Evolutionary conservation across 1,284 basidiomycete species (phyloP).

Genomic region (Trichosporon coremiiforme): DNA sequence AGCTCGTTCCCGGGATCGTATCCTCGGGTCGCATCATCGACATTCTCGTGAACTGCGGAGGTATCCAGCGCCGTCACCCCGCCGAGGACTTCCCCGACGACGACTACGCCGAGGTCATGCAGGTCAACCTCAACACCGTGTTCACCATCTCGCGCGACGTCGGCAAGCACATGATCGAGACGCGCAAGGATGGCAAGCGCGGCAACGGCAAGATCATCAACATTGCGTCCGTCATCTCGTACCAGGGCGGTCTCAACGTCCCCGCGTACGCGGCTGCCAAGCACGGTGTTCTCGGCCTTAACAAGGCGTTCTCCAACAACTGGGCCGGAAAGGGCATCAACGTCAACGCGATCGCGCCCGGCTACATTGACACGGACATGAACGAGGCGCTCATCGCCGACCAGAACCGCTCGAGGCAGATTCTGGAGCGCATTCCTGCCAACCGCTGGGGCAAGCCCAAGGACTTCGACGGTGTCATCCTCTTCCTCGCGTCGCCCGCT

Average conservation of each 20-base stretch:
- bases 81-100: constrained; percentile 77
- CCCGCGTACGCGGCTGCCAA: constrained; percentile 88
- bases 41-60: constrained; percentile 90
- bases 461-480: constrained; percentile 86
- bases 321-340: constrained; percentile 82
- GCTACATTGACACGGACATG: constrained; percentile 84
- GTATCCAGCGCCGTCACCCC: constrained; percentile 84
- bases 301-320: constrained; percentile 62
- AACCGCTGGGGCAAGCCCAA: constrained; percentile 83
- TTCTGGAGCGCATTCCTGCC: constrained; percentile 89
- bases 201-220: constrained; percentile 59
- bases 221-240: constrained; percentile 56
- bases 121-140: constrained; percentile 59
- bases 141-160: constrained; percentile 57
- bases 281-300: constrained; percentile 80
- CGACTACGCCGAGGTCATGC: constrained; percentile 83
- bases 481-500: constrained; percentile 85
- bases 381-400: constrained; percentile 57
- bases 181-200: constrained; percentile 40
- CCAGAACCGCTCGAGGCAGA: constrained; percentile 67
- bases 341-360: constrained; percentile 85
- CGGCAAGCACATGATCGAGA: constrained; percentile 57
- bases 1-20: constrained; percentile 62
- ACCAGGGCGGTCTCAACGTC: constrained; percentile 70
- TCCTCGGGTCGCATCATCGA: constrained; percentile 68